Base-by-base conservation (phyloP, 345 rosid genomes). In the Sisymbrium irio region DNA sequence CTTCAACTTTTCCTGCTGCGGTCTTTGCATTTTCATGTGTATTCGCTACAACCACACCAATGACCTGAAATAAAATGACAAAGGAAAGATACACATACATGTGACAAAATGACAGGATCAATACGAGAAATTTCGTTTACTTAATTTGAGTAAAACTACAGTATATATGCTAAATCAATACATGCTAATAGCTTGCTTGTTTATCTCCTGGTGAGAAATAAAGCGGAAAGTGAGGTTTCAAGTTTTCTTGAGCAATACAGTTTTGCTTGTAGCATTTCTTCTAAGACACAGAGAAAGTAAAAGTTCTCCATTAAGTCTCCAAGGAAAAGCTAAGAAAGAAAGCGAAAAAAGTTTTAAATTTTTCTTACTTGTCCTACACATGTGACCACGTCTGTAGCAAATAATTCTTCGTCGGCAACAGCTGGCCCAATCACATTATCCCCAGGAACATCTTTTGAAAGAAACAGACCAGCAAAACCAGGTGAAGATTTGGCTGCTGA, bases 341-440 rank as follows among this genome's bases (percentile, higher is more conserved):
- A 41, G 9, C 28, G 1, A 2, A 44, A 44, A n/a, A 45, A 3
- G 30, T 10, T 3, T 25, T 36, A 53, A 9, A 6, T n/a, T 8
- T 7, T 67, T 50, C 74, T 41, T 77, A 93, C 98, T 90, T 93
- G 98, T 62, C 98, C 98, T 54, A 91, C 98, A 78, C 97, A 91
- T 15, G 98, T 89, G 81, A 94, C 97, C 63, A 83, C 74, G 44
- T 87, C 86, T 2, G 91, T 82, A 77, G 98, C 96, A 84, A 86
- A 91, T 49, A 90, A 70, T 74, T 94, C 96, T 81, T 94, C 98
- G 36, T 94, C 98, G 14, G 75, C 62, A 57, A 89, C 77, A 58
- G 82, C 37, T 36, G 97, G 79, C 22, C 98, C 98, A 75, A 85
- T 91, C 70, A 50, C 82, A 85, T 94, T 91, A 65, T 82, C 82